Base-by-base conservation (phyloP, 441 rosid genomes). In the Gossypium davidsonii region DNA sequence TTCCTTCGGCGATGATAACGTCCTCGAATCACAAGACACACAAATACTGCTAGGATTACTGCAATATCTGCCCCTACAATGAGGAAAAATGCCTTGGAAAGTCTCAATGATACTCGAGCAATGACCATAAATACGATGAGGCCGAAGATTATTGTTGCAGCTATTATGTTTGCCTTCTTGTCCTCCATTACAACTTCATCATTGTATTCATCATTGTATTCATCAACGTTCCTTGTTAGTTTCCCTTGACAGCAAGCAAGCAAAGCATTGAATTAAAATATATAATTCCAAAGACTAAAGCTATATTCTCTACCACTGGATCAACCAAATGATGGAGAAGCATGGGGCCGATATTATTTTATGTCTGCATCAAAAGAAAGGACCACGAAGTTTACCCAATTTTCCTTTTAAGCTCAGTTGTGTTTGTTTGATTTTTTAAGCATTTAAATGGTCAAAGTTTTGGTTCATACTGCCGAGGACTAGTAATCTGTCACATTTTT, bases 21-120 rank as follows among this genome's bases (percentile, higher is more conserved):
- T 34, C 60, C 60, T 7, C 91, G 77, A 76, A 89, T 80, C 0
- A 80, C 0, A 4, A 87, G 70, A 34, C 77, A 86, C 4, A 81
- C 79, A 34, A 88, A 28, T 60, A 91, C 82, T 0, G 89, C 88
- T 20, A 93, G 82, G 83, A 89, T 90, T 20, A 87, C 62, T 0
- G 93, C 86, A 15, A 84, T 74, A 56, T 70, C 90, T 9, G 88
- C 89, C 25, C 97, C 95, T 58, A 70, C n/a, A 67, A 93, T 82
- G 28, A 91, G 84, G 85, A 74, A 93, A 21, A 93, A 93, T 0
- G 88, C 61, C 15, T 74, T 85, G 75, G 97, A 88, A 66, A 84
- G 92, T 11, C 78, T 60, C 23, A 91, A 82, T 0, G 78, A 79
- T 8, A 85, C 83, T 1, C 90, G 82, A 6, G 87, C 78, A 8